Evolutionary conservation across 73 alveolate genomes (phyloP).

Genomic region (Paramecium pentaurelia): DNA sequence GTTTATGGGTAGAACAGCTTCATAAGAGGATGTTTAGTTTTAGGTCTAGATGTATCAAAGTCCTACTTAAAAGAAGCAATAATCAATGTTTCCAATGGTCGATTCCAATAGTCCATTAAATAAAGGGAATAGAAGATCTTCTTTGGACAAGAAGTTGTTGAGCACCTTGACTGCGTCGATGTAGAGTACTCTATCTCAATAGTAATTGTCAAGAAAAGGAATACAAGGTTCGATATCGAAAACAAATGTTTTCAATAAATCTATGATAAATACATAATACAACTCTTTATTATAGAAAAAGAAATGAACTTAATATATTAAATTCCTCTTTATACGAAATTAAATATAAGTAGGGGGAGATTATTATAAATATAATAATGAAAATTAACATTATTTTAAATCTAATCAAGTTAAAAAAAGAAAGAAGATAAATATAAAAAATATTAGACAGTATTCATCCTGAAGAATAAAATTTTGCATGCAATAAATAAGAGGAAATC

Average conservation of each 20-base stretch:
- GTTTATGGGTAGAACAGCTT: not conserved
- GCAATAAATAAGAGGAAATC: not conserved
- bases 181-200: not conserved
- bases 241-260: not conserved
- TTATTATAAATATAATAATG: not conserved
- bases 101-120: constrained; percentile 16
- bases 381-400: not conserved
- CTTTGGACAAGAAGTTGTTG: not conserved
- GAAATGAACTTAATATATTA: not conserved
- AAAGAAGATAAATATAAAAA: not conserved
- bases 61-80: not conserved
- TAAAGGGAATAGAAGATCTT: not conserved
- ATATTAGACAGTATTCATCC: not conserved
- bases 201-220: not conserved
- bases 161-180: not conserved
- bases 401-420: not conserved
- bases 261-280: not conserved
- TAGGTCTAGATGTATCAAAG: not conserved
- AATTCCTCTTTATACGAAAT: not conserved
- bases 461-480: not conserved
- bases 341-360: not conserved
- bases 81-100: constrained; percentile 2
- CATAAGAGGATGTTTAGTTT: not conserved
- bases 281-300: not conserved
- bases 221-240: not conserved